Conservation (phyloP, 495 filamentous ascomycete genomes). For the Penicillium coffeae region DNA sequence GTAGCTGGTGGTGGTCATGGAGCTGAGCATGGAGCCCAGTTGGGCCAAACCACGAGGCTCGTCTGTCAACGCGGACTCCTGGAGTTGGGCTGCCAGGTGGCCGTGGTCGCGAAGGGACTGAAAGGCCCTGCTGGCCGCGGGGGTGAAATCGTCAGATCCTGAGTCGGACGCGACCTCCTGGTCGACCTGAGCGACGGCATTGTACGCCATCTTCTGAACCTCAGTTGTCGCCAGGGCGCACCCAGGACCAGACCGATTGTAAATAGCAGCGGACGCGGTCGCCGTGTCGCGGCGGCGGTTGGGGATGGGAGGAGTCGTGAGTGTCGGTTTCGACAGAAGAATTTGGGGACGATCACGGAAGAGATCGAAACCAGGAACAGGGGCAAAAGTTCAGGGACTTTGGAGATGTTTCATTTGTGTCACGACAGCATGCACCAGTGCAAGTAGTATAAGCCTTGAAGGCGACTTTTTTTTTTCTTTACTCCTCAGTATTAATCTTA, state of each 20-base stretch:
- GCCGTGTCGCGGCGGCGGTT: too few species aligned
- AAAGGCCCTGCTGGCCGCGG: constrained; percentile 26
- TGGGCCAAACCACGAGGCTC: constrained; percentile 22
- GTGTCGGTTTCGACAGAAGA: too few species aligned
- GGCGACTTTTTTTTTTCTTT: neutral
- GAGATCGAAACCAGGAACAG: constrained; percentile 1
- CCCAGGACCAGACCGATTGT: constrained; percentile 8
- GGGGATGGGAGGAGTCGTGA: too few species aligned
- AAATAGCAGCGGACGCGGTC: too few species aligned
- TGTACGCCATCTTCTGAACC: constrained; percentile 42
- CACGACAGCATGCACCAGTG: neutral
- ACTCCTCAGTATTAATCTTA: too few species aligned
- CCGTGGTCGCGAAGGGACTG: constrained; percentile 27
- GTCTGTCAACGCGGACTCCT: constrained; percentile 23
- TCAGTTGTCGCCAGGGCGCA: neutral
- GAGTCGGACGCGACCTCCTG: constrained; percentile 39
- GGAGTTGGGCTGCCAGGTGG: constrained; percentile 20
- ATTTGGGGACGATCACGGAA: constrained; percentile 7
- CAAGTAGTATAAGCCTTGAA: neutral
- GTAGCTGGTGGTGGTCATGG: constrained; percentile 41
- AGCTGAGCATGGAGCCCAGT: constrained; percentile 40
- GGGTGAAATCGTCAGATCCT: constrained; percentile 30
- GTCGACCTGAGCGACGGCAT: constrained; percentile 39
- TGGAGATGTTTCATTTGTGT: constrained; percentile 9
- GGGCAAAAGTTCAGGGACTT: neutral